phyloP scores from a whole-genome alignment of 495 filamentous ascomycete genomes.

The Penicillium silybi region DNA sequence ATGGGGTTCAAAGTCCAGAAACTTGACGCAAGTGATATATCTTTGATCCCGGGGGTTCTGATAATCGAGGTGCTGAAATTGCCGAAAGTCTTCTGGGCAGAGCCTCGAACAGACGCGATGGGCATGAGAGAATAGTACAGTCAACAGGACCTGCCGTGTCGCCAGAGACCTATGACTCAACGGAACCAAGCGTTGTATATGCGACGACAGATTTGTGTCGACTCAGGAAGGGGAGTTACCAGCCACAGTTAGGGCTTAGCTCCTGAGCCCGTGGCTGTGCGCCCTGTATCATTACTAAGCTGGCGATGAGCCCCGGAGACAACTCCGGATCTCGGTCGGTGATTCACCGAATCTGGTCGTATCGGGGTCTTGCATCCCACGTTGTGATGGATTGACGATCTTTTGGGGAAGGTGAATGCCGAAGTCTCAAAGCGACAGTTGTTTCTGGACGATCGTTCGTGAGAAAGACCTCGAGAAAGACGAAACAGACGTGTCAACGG shows the following conservation, averaged over 20 bases:
- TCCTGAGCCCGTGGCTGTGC: background rate
- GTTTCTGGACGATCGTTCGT: background rate
- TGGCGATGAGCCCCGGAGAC: conserved; percentile 7
- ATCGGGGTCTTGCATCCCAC: background rate
- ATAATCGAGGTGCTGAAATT: conserved; percentile 15
- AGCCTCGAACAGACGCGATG: conserved; percentile 5
- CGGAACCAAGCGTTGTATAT: background rate
- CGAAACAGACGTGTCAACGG: background rate
- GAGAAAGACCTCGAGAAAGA: background rate
- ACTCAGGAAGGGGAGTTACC: conserved; percentile 11
- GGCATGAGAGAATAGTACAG: conserved; percentile 17
- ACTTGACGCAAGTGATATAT: background rate
- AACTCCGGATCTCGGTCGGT: conserved; percentile 17
- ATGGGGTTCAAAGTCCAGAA: background rate
- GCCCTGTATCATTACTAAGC: background rate
- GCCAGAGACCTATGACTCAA: background rate
- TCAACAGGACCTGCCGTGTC: background rate
- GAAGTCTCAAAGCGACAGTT: background rate
- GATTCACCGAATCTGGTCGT: conserved; percentile 5
- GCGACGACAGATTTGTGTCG: conserved; percentile 14
- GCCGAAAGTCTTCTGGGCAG: conserved; percentile 12
- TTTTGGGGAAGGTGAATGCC: conserved; percentile 4
- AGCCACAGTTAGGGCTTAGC: conserved; percentile 18
- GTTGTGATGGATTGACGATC: background rate
- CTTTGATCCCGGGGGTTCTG: conserved; percentile 2